phyloP scores from a whole-genome alignment of 257 asterid genomes.

The Solanum medicagineum region DNA sequence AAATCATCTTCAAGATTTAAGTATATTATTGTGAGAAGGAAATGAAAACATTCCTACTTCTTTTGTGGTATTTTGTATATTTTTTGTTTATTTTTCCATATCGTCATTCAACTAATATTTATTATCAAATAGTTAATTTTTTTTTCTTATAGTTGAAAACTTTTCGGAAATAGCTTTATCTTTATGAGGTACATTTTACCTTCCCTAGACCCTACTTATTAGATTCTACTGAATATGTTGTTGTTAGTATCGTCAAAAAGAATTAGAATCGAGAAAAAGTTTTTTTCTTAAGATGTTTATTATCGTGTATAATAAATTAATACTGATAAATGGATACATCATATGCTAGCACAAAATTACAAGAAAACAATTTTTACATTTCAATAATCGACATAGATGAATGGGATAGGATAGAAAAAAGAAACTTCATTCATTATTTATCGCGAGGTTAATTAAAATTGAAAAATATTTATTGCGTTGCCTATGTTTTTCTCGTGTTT shows the following conservation, averaged over 20 bases:
- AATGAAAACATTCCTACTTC: background rate
- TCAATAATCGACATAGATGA: background rate
- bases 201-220: no score
- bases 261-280: background rate
- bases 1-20: slow-evolving; percentile 35
- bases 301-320: background rate
- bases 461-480: background rate
- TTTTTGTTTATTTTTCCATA: background rate
- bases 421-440: background rate
- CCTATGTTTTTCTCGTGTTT: background rate
- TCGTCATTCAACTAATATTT: background rate
- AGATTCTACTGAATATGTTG: no score
- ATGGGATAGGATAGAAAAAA: background rate
- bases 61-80: background rate
- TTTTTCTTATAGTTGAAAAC: background rate
- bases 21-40: slow-evolving; percentile 21
- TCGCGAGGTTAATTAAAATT: background rate
- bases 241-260: fast-evolving
- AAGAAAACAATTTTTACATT: background rate
- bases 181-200: no score
- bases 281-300: background rate
- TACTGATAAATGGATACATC: background rate
- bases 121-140: fast-evolving
- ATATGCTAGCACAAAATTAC: no score
- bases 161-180: no score